A percentile compares a stretch with the other conserved stretches of the same genome.
phyloP scores from a whole-genome alignment of 495 filamentous ascomycete genomes.

The Aspergillus homomorphus region DNA sequence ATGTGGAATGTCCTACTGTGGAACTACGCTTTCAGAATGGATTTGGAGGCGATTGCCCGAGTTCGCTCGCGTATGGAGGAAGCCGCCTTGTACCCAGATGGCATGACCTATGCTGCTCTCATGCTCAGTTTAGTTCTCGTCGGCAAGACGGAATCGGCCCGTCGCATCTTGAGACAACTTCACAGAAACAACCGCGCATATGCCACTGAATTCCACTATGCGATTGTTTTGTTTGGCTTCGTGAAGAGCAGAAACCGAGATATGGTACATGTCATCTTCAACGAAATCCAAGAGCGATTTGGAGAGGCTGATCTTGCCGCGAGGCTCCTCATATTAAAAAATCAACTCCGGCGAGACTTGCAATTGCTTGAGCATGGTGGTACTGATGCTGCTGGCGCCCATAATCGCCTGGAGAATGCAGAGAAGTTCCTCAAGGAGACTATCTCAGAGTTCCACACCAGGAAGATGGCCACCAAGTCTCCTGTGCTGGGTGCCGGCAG shows the following conservation, averaged over 20 bases:
- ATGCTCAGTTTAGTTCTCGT: slow-evolving; percentile 65
- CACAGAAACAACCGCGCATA: slow-evolving; percentile 56
- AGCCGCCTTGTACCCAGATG: slow-evolving; percentile 56
- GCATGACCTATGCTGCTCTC: slow-evolving; percentile 68
- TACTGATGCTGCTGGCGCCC: background rate
- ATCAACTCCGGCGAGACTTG: slow-evolving; percentile 35
- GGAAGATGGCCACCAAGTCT: slow-evolving; percentile 25
- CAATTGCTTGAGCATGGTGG: slow-evolving; percentile 13
- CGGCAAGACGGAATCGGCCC: slow-evolving; percentile 61
- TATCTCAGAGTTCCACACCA: slow-evolving; percentile 27
- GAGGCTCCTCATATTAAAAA: slow-evolving; percentile 45
- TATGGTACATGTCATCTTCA: slow-evolving; percentile 52
- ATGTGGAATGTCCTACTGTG: slow-evolving; percentile 80
- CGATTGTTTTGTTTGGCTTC: slow-evolving; percentile 69
- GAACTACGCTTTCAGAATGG: slow-evolving; percentile 61
- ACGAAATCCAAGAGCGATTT: slow-evolving; percentile 51
- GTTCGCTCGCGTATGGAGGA: slow-evolving; percentile 62
- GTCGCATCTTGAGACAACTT: slow-evolving; percentile 57
- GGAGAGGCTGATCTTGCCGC: slow-evolving; percentile 39
- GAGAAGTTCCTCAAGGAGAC: slow-evolving; percentile 36
- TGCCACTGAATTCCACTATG: slow-evolving; percentile 67
- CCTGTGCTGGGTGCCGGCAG: slow-evolving; percentile 14
- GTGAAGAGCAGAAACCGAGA: slow-evolving; percentile 45
- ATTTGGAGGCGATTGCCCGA: slow-evolving; percentile 57
- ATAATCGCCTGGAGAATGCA: slow-evolving; percentile 29